These are phyloP conservation scores for Cyberlindnera xishuangbannaensis DNA, from an alignment of 805 yeast genomes.

Conservation along the genomic window DNA sequence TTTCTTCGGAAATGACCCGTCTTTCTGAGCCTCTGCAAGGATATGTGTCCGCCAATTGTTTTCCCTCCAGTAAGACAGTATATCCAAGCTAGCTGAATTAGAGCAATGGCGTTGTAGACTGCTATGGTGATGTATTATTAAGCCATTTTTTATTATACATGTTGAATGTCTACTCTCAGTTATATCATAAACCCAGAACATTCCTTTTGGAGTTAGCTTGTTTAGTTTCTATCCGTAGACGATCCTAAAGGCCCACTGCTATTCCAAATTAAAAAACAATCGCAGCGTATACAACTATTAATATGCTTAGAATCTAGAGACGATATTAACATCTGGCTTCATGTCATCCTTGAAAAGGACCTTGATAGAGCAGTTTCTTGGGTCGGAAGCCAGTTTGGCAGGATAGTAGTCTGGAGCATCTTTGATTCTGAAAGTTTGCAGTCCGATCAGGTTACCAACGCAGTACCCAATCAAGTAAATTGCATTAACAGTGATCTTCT, in stretches of 20 bases:
- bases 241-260: too few species aligned
- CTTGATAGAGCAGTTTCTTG: too few species aligned
- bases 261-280: too few species aligned
- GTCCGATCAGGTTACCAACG: slow-evolving; percentile 46
- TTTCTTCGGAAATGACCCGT: slow-evolving; percentile 2
- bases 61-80: slow-evolving; percentile 9
- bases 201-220: too few species aligned
- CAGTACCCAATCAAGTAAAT: slow-evolving; percentile 14
- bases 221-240: too few species aligned
- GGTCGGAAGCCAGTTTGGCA: too few species aligned
- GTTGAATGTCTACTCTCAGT: background rate
- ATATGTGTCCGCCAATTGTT: slow-evolving; percentile 6
- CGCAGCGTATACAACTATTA: too few species aligned
- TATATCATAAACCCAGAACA: background rate
- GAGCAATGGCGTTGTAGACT: slow-evolving; percentile 2
- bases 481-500: slow-evolving; percentile 13
- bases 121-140: background rate
- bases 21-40: too few species aligned
- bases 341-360: too few species aligned
- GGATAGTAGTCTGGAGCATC: slow-evolving; percentile 51
- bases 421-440: slow-evolving; percentile 54
- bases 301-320: too few species aligned
- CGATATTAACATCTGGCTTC: too few species aligned
- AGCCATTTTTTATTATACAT: too few species aligned
- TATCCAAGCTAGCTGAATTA: slow-evolving; percentile 1